Conservation (phyloP, 2,329 filamentous ascomycete genomes). For the Penicillium nordicum region DNA sequence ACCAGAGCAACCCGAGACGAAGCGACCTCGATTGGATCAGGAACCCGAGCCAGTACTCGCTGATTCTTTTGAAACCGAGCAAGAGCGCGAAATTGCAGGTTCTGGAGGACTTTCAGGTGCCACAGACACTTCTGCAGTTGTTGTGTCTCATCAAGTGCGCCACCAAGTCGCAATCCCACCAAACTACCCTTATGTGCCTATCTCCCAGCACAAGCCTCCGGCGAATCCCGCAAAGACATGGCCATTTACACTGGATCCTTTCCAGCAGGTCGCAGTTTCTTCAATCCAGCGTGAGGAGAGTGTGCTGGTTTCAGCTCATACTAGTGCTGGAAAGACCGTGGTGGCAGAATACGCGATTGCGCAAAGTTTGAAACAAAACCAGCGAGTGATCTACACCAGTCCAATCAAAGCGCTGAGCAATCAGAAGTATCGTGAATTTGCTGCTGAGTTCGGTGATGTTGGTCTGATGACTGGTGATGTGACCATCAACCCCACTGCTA, state of each 20-base stretch:
- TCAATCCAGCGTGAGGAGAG: constrained; percentile 96
- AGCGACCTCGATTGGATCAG: constrained; percentile 51
- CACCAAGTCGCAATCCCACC: constrained; percentile 95
- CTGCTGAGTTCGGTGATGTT: constrained; percentile 91
- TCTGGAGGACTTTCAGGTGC: constrained; percentile 64
- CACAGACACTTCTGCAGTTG: constrained; percentile 64
- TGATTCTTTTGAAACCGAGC: constrained; percentile 90
- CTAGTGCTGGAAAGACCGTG: constrained; percentile 95
- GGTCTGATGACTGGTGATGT: constrained; percentile 99
- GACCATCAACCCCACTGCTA: constrained; percentile 97
- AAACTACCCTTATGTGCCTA: constrained; percentile 91
- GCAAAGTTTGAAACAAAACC: constrained; percentile 93
- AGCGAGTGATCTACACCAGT: constrained; percentile 98
- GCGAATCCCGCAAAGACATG: constrained; percentile 79
- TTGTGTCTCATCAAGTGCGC: constrained; percentile 94
- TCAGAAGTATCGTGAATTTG: constrained; percentile 97
- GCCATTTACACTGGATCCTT: constrained; percentile 91
- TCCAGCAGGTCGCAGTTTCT: constrained; percentile 90
- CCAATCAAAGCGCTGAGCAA: constrained; percentile 98
- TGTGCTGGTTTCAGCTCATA: constrained; percentile 94
- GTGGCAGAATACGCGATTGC: constrained; percentile 98
- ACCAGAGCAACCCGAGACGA: constrained; percentile 43
- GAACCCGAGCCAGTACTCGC: constrained; percentile 79
- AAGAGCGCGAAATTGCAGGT: constrained; percentile 83
- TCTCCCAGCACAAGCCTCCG: constrained; percentile 89